Conservation (phyloP, 768 basidiomycete genomes). For the Lactifluus piperatus region DNA sequence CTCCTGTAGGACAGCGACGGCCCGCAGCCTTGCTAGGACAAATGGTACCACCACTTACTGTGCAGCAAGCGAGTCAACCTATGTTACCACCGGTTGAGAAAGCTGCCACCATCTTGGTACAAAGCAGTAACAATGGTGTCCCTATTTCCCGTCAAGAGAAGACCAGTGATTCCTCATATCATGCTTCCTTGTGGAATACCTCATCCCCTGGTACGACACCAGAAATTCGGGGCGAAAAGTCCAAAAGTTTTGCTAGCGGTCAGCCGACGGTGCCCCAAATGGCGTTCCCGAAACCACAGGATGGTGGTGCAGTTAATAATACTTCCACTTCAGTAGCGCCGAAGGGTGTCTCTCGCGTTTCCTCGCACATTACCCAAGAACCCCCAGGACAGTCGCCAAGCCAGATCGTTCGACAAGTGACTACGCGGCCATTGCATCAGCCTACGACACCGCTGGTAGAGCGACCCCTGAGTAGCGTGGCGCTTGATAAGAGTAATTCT, state of each 20-base stretch:
- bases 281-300: background rate
- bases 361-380: background rate
- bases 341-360: background rate
- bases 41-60: background rate
- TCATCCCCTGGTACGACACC: background rate
- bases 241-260: background rate
- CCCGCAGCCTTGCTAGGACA: background rate
- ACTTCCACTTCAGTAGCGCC: background rate
- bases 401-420: background rate
- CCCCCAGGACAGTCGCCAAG: background rate
- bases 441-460: background rate
- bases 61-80: background rate
- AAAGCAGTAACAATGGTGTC: background rate
- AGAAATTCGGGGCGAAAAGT: background rate
- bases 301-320: background rate
- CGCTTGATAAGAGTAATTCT: background rate
- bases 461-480: background rate
- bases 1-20: background rate
- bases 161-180: background rate
- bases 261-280: background rate
- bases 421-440: background rate
- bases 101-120: background rate
- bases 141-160: background rate
- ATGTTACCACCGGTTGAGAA: background rate
- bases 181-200: background rate